Percentiles rank a stretch among this genome's conserved stretches.
Evolutionary conservation across 257 asterid genomes (phyloP).

Genomic region (Solanum pinnatisectum): DNA sequence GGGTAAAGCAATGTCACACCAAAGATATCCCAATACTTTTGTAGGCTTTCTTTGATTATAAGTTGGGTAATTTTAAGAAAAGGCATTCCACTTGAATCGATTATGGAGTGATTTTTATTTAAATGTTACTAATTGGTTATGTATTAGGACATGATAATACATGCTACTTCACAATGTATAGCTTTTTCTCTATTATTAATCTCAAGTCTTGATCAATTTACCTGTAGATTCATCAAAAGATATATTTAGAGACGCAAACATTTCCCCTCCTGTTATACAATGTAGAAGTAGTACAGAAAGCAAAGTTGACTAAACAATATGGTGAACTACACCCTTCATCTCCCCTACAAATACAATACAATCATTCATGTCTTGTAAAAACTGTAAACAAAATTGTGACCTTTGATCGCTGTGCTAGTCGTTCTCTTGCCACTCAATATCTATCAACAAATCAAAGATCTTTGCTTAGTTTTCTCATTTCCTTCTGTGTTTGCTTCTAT

Average conservation of each 20-base stretch:
- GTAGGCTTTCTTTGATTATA: too few species aligned
- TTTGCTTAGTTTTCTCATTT: constrained; percentile 16
- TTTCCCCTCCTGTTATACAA: not conserved
- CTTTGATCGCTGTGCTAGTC: not conserved
- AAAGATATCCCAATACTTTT: too few species aligned
- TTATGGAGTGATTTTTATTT: not conserved
- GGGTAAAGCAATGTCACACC: too few species aligned
- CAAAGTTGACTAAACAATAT: not conserved
- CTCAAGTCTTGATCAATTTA: not conserved
- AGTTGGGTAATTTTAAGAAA: too few species aligned
- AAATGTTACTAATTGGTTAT: too few species aligned
- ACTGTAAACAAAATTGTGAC: constrained; percentile 1
- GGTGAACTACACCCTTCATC: not conserved
- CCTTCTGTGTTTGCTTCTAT: constrained; percentile 38
- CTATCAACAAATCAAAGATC: not conserved
- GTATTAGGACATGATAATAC: too few species aligned
- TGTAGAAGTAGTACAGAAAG: not conserved
- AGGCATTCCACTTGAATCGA: too few species aligned
- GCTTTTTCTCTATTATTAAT: not conserved
- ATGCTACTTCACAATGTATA: too few species aligned
- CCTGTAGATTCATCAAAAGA: not conserved
- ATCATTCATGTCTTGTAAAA: not conserved
- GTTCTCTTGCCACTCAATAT: not conserved
- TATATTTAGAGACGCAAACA: not conserved
- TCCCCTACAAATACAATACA: not conserved